Evolutionary conservation across 2,329 filamentous ascomycete genomes (phyloP).

Genomic region (Akanthomyces uredinophilus): DNA sequence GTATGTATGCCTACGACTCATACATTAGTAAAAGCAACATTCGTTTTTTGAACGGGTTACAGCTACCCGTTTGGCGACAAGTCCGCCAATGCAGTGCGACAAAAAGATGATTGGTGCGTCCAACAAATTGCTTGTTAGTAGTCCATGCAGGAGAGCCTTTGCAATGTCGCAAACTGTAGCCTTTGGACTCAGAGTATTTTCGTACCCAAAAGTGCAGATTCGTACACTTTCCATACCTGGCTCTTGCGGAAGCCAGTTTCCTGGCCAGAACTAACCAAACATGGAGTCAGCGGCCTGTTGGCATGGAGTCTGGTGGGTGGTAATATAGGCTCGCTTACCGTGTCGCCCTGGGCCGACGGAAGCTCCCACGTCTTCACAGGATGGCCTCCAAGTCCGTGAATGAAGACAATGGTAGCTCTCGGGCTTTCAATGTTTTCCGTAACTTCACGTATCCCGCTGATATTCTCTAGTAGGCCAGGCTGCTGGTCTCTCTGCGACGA

Average conservation of each 20-base stretch:
- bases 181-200: neutral
- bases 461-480: too few relatives aligned
- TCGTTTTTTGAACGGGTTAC: neutral
- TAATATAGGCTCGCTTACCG: neutral
- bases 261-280: neutral
- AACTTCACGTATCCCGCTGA: neutral
- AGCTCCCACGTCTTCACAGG: neutral
- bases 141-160: neutral
- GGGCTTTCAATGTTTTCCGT: neutral
- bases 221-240: neutral
- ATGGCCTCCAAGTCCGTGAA: slow-evolving; percentile 3
- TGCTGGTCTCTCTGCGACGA: too few relatives aligned
- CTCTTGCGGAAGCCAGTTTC: neutral
- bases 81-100: neutral
- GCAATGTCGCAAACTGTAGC: neutral
- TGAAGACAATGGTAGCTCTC: neutral
- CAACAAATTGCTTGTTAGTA: neutral
- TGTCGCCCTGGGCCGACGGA: neutral
- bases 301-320: too few relatives aligned
- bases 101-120: slow-evolving; percentile 2
- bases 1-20: neutral
- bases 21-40: neutral
- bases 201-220: neutral
- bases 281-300: too few relatives aligned
- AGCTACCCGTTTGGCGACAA: neutral